Evolutionary conservation across 1,139 yeast species (phyloP).

Genomic region (Saccharomyces pastorianus): DNA sequence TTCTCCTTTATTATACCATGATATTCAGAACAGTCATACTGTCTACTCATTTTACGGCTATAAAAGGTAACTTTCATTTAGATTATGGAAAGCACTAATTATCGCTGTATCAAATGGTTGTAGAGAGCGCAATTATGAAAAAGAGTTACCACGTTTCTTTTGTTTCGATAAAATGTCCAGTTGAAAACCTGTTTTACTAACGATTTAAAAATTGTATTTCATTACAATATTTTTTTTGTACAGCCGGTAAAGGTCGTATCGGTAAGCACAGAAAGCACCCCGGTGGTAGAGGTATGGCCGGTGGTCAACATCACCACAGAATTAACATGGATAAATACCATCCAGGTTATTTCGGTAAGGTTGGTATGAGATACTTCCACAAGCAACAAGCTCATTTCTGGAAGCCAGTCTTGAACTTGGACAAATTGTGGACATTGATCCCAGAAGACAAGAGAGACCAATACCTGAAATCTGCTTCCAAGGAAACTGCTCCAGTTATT

Average conservation of each 20-base stretch:
- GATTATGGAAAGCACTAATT: background rate
- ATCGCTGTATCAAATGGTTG: background rate
- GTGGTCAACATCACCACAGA: slow-evolving; percentile 99
- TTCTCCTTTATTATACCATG: background rate
- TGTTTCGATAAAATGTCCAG: background rate
- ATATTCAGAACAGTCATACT: background rate
- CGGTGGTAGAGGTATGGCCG: slow-evolving; percentile 99
- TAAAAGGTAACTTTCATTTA: background rate
- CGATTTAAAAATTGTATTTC: slow-evolving; percentile 4
- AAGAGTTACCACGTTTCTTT: background rate
- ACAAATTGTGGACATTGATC: slow-evolving; percentile 96
- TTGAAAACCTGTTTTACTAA: slow-evolving; percentile 15
- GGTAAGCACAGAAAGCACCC: slow-evolving; percentile 99
- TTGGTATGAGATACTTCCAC: slow-evolving; percentile 99
- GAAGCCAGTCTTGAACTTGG: slow-evolving; percentile 97
- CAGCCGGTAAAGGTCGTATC: slow-evolving; percentile 99
- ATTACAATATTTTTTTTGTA: slow-evolving; percentile 14
- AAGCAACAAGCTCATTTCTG: slow-evolving; percentile 93
- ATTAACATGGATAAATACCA: slow-evolving; percentile 99
- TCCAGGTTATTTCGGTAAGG: slow-evolving; percentile 99
- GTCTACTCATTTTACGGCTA: background rate
- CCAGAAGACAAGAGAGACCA: slow-evolving; percentile 93
- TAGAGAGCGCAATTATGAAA: background rate
- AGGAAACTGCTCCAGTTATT: slow-evolving; percentile 95
- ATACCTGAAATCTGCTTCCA: slow-evolving; percentile 76